Evolutionary conservation across 2,329 filamentous ascomycete species (phyloP), one percentile per base, ranked within the genome.

Genomic region (Xylariaceae sp.): DNA sequence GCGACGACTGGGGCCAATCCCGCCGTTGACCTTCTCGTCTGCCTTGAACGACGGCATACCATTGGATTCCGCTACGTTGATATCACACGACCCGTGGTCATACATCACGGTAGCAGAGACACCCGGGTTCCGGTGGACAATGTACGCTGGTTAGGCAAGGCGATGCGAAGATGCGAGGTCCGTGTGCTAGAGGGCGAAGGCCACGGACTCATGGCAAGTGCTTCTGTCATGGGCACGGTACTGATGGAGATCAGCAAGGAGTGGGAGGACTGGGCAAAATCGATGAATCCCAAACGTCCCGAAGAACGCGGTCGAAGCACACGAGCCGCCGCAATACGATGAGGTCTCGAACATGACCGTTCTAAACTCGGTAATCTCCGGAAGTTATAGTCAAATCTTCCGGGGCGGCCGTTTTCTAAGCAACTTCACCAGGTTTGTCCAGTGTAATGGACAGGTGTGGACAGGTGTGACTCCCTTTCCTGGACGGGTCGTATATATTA

Each of bases 21-120:
- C 0, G 92, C 94, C 0, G 89, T 95, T 0, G 94, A 99, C 70
- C 75, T 99, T 19, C 77, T 99, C 1, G 88, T 96, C 4, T 99
- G 94, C 68, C 78, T 99, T 1, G 94, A 99, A 71, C 84, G 94
- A 27, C 83, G 89, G 31, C 90, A 95, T 65, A 85, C 88, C 0
- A 96, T 99, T 64, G 94, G 94, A 0, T 99, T 99, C 74, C 85
- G 91, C 48, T 99, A 99, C 68, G 92, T 96, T 19, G 94, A 99
- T 68, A 96, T 99, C 62, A 95, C 88, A 4, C 83, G 91, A 6
- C 83, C 89, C 0, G 88, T 97, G 0, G 87, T 96, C 29, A 96
- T 99, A 61, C 92, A 96, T 66, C 94, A 99, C 69, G 94, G 94
- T 39, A 89, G 84, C 66, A 85, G 88, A 64, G 94, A 99, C 67